phyloP scores from a whole-genome alignment of 1,284 basidiomycete genomes.

The Ustilago curta region DNA sequence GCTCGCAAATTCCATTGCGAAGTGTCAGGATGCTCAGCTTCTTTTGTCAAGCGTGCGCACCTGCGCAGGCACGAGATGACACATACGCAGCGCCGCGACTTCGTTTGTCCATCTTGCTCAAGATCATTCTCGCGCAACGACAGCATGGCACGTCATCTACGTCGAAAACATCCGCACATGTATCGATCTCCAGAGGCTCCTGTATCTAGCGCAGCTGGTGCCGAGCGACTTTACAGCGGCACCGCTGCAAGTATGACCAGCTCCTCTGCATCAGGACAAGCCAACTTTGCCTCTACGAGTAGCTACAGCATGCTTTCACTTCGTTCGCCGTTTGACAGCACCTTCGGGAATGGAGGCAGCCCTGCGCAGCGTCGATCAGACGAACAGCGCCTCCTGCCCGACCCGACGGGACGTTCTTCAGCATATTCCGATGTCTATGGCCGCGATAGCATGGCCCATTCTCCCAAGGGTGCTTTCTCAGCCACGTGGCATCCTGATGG shows the following conservation, averaged over 20 bases:
- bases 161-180: constrained; percentile 46
- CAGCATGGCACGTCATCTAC: constrained; percentile 45
- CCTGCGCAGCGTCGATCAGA: constrained; percentile 9
- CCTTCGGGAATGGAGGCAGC: constrained; percentile 3
- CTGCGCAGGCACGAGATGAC: constrained; percentile 51
- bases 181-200: constrained; percentile 20
- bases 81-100: constrained; percentile 43
- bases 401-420: constrained; percentile 5
- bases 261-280: constrained; percentile 1
- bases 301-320: constrained; percentile 19
- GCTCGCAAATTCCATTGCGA: constrained; percentile 45
- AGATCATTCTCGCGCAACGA: constrained; percentile 47
- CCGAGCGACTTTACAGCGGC: constrained; percentile 19
- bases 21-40: constrained; percentile 39
- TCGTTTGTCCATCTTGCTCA: constrained; percentile 37
- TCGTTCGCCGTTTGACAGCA: constrained; percentile 23
- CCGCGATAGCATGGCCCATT: constrained; percentile 8
- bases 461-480: constrained; percentile 6
- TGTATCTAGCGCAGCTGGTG: background rate
- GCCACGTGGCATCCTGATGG: constrained; percentile 13
- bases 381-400: constrained; percentile 2
- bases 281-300: constrained; percentile 9
- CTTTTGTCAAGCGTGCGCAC: constrained; percentile 49
- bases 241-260: background rate
- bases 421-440: constrained; percentile 4